Conservation (phyloP, 1,284 basidiomycete genomes). For the Athelia psychrophila region DNA sequence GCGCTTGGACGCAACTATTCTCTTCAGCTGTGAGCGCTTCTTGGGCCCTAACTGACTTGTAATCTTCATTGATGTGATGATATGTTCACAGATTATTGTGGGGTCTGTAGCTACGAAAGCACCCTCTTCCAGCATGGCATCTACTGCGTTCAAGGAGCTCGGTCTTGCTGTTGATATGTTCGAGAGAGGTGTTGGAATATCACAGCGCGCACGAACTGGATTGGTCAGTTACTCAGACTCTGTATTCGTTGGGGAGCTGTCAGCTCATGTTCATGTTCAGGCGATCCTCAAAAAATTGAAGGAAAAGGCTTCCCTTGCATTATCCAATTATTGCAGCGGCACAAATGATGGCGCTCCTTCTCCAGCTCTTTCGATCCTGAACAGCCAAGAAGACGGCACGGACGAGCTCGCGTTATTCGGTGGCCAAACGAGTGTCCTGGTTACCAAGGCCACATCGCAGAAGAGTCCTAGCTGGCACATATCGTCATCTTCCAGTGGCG, state of each 20-base stretch:
- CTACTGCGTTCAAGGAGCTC: conserved; percentile 40
- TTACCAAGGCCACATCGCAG: conserved; percentile 13
- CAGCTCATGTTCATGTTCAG: neutral
- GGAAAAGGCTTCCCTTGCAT: conserved; percentile 37
- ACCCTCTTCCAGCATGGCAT: conserved; percentile 38
- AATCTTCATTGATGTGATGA: too few relatives aligned
- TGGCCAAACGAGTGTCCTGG: conserved; percentile 39
- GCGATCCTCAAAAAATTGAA: conserved; percentile 35
- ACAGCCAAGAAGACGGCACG: conserved; percentile 33
- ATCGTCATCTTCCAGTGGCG: neutral
- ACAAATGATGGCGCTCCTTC: conserved; percentile 12
- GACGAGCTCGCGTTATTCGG: conserved; percentile 57
- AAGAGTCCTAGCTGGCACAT: neutral
- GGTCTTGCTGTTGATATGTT: conserved; percentile 38
- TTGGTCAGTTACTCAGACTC: conserved; percentile 27
- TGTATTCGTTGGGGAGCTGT: neutral
- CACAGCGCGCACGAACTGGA: conserved; percentile 37
- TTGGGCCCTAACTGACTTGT: neutral
- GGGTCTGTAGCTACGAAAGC: conserved; percentile 46
- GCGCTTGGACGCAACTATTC: neutral
- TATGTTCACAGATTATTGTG: conserved; percentile 34
- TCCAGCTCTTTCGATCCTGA: conserved; percentile 6
- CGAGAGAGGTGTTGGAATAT: conserved; percentile 35
- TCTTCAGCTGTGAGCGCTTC: neutral
- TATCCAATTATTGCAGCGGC: conserved; percentile 23